Evolutionary conservation across 2,329 filamentous ascomycete species (phyloP), one percentile per base, ranked within the genome.

Genomic region (Talaromyces sp.): DNA sequence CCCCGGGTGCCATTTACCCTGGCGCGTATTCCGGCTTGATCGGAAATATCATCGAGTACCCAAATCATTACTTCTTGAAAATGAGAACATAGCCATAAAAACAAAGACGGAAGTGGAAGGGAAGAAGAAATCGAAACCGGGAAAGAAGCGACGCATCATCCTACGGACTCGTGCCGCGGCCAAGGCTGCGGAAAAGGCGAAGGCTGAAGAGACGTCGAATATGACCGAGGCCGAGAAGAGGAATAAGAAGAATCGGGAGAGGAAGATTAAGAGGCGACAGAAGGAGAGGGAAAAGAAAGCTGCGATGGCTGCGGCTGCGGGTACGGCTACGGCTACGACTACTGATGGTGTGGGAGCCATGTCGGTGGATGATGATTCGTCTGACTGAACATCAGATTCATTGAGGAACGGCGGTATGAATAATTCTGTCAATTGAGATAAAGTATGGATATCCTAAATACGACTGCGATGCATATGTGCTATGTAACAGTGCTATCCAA

Each of bases 121-220:
- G 34, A 64, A 61, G 56, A 64, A 64, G 72, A 72, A 60, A 73
- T 79, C 76, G 65, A 80, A 80, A 69, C 78, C 78, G 0, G 78
- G 78, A 10, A 80, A 80, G 66, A 80, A 80, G 70, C 72, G 78
- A 2, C 77, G 78, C 10, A 71, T 80, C 13, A 72, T 78, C 27
- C 64, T 80, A 38, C 78, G 78, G 49, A 80, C 78, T 67, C 71
- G 72, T 5, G 65, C 69, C 3, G 70, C 69, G 1, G 71, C 71
- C 13, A 15, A n/a, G 4, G 54, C 62, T 22, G 40, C 59, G 8
- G 40, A 58, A 19, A 47, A 36, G 11, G 36, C 47, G n/a, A 40
- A 45, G 59, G 59, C 49, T 6, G 74, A 74, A 7, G 68, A 74
- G 56, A 68, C 68, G 53, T 75, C 75, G 2, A 77, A 77, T 60